phyloP scores from a whole-genome alignment of 345 rosid genomes.

The Corchorus capsularis region DNA sequence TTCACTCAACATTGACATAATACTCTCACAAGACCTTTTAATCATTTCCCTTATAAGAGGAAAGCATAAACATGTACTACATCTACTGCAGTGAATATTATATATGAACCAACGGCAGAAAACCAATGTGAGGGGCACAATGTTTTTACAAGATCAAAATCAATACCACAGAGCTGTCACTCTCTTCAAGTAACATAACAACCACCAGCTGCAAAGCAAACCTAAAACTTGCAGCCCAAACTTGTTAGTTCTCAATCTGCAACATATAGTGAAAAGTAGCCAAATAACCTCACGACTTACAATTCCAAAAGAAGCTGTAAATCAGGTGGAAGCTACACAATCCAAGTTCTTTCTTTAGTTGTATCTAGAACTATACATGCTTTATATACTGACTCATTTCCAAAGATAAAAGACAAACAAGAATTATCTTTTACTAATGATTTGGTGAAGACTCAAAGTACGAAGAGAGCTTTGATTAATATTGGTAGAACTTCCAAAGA shows the following conservation, averaged over 20 bases:
- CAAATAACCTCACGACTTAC: slow-evolving; percentile 14
- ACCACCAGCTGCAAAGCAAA: slow-evolving; percentile 17
- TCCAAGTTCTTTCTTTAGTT: background rate
- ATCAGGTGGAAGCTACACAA: background rate
- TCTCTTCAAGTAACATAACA: slow-evolving; percentile 15
- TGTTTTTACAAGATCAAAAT: slow-evolving; percentile 6
- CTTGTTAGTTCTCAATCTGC: slow-evolving; percentile 14
- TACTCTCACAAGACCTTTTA: background rate
- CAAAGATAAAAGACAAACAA: background rate
- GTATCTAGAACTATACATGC: background rate
- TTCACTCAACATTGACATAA: background rate
- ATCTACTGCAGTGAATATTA: background rate
- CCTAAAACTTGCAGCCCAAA: slow-evolving; percentile 21
- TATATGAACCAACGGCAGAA: background rate
- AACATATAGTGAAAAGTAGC: background rate
- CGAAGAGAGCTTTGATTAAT: background rate
- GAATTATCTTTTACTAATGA: background rate
- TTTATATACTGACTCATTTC: background rate
- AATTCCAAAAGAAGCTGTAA: slow-evolving; percentile 1
- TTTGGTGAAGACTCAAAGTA: background rate
- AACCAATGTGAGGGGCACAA: background rate
- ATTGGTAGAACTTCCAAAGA: background rate
- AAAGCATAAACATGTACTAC: background rate
- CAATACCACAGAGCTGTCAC: slow-evolving; percentile 17
- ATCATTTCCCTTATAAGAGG: background rate